phyloP scores from a whole-genome alignment of 148 eudicot genomes.

The Cornus florida region DNA sequence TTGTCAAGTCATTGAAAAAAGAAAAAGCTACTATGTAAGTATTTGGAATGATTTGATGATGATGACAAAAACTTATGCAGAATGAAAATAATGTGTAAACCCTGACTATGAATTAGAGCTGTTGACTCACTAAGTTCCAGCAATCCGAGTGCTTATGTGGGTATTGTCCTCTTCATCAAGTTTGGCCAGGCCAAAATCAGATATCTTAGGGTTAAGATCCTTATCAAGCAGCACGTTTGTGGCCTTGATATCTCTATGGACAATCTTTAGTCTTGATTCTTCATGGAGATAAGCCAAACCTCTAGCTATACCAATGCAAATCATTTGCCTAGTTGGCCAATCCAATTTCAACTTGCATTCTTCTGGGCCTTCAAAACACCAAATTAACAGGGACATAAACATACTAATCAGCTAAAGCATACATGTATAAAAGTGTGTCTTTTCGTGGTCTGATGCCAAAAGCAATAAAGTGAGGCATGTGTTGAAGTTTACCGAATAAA shows the following conservation, averaged over 20 bases:
- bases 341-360: slow-evolving; percentile 29
- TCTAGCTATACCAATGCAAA: slow-evolving; percentile 43
- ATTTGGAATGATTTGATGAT: too few relatives aligned
- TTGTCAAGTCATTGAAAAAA: too few relatives aligned
- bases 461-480: background rate
- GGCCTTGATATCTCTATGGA: slow-evolving; percentile 57
- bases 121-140: slow-evolving; percentile 44
- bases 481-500: slow-evolving; percentile 33
- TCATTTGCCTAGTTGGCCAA: slow-evolving; percentile 39
- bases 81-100: background rate
- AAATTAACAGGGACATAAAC: background rate
- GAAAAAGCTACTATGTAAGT: too few relatives aligned
- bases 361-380: slow-evolving; percentile 28
- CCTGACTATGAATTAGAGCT: background rate
- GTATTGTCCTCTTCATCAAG: slow-evolving; percentile 50
- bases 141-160: slow-evolving; percentile 53
- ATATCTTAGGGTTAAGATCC: slow-evolving; percentile 42
- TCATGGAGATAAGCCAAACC: slow-evolving; percentile 51
- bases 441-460: background rate
- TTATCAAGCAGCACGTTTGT: slow-evolving; percentile 57
- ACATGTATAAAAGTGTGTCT: background rate
- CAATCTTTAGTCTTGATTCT: slow-evolving; percentile 53
- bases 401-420: background rate
- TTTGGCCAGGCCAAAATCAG: slow-evolving; percentile 51
- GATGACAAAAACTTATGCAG: too few relatives aligned